phyloP scores from a whole-genome alignment of 371 early-diverging fungal genomes.

The Mortierella polycephala region DNA sequence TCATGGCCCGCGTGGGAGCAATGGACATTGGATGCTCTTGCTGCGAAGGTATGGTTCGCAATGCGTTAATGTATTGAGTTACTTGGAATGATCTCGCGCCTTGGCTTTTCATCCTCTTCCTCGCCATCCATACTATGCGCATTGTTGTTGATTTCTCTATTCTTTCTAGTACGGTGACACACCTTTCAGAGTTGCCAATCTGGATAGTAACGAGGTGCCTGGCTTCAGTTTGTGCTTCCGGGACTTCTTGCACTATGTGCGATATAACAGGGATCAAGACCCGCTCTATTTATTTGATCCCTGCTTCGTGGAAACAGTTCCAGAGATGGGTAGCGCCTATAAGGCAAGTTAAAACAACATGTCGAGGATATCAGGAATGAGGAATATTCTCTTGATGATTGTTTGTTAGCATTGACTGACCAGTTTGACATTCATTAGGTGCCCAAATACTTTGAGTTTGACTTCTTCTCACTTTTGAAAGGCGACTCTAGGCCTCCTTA shows the following conservation, averaged over 20 bases:
- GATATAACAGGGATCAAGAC: constrained; percentile 41
- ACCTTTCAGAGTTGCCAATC: constrained; percentile 46
- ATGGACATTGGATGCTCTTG: constrained; percentile 45
- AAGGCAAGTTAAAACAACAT: constrained; percentile 11
- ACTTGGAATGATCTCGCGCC: background rate
- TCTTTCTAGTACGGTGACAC: constrained; percentile 37
- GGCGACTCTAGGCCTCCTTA: constrained; percentile 40
- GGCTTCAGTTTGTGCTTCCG: constrained; percentile 27
- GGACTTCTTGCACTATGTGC: constrained; percentile 48
- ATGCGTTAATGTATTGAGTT: background rate
- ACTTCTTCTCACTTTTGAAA: constrained; percentile 44
- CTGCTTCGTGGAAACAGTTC: constrained; percentile 34
- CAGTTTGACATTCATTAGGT: constrained; percentile 21
- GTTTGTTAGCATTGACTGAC: background rate
- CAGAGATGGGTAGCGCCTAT: constrained; percentile 44
- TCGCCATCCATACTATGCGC: no score
- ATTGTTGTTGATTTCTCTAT: no score
- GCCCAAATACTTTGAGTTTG: constrained; percentile 51
- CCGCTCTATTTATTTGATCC: constrained; percentile 56
- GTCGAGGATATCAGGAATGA: background rate
- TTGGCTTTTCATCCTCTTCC: background rate
- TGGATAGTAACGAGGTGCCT: constrained; percentile 32
- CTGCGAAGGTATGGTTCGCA: constrained; percentile 19
- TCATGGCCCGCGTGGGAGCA: constrained; percentile 53
- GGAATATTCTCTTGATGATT: background rate